phyloP scores from a whole-genome alignment of 441 rosid genomes.

The Cnidoscolus chayamansa region DNA sequence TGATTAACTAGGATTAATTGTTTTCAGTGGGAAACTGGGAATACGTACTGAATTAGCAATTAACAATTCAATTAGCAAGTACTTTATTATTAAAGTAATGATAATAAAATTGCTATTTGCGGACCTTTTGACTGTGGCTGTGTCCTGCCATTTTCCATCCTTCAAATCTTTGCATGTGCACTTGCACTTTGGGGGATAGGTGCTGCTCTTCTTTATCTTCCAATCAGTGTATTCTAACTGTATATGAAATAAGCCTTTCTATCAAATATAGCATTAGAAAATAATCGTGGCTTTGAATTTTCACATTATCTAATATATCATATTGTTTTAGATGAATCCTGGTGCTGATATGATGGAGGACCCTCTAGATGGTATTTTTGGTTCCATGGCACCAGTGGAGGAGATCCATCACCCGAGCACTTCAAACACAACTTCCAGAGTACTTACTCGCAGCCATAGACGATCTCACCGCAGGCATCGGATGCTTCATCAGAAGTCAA shows the following conservation, averaged over 20 bases:
- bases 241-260: neutral
- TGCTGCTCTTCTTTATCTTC: neutral
- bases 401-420: constrained; percentile 33
- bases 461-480: constrained; percentile 46
- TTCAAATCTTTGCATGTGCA: neutral
- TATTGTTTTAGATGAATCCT: constrained; percentile 35
- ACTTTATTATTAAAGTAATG: neutral
- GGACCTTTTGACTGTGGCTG: neutral
- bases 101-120: neutral
- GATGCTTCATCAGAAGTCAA: constrained; percentile 32
- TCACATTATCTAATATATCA: constrained; percentile 14
- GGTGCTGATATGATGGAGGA: constrained; percentile 39
- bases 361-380: constrained; percentile 56
- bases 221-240: neutral
- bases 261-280: constrained; percentile 7
- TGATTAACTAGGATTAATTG: neutral
- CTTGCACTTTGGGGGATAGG: neutral
- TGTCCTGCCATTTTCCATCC: neutral
- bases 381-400: constrained; percentile 31
- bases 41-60: neutral
- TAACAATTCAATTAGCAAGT: too few species aligned
- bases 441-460: constrained; percentile 32
- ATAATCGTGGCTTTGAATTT: neutral
- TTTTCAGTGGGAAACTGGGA: neutral
- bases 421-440: constrained; percentile 28